Conservation (phyloP, 2,329 filamentous ascomycete genomes). For the Aspergillus tubingensis region DNA sequence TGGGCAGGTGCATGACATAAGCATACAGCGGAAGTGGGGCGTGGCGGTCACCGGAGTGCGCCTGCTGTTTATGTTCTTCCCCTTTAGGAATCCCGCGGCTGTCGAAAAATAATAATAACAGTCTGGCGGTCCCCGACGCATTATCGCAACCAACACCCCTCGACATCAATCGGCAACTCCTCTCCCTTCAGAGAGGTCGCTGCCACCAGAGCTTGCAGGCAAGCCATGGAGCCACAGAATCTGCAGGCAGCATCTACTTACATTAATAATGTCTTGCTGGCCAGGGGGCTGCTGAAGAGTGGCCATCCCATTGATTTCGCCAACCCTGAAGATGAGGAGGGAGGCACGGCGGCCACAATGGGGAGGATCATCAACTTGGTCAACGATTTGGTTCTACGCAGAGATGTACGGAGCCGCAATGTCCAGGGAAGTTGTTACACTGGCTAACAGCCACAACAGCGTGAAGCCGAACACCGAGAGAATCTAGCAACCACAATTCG, state of each 20-base stretch:
- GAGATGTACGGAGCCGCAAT: conserved; percentile 68
- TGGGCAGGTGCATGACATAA: conserved; percentile 10
- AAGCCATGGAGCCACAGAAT: conserved; percentile 51
- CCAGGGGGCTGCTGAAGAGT: conserved; percentile 62
- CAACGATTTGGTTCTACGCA: conserved; percentile 85
- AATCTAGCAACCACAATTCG: conserved; percentile 77
- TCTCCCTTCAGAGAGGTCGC: conserved; percentile 4
- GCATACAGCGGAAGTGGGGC: conserved; percentile 26
- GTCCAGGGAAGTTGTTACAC: neutral
- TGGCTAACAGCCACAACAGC: conserved; percentile 51
- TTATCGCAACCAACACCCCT: neutral
- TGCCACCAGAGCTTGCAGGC: conserved; percentile 27
- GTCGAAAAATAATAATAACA: conserved; percentile 16
- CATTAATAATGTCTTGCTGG: conserved; percentile 66
- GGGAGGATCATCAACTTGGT: conserved; percentile 87
- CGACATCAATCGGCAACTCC: conserved; percentile 6
- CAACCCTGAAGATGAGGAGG: conserved; percentile 64
- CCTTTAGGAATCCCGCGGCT: conserved; percentile 34
- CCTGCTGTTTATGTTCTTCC: conserved; percentile 48
- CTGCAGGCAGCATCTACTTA: conserved; percentile 64
- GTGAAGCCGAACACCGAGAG: conserved; percentile 87
- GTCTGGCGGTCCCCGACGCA: neutral
- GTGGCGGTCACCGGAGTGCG: conserved; percentile 19
- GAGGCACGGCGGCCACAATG: conserved; percentile 68
- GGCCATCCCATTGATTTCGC: conserved; percentile 73